Evolutionary conservation across 140 eudicot genomes (phyloP).

Genomic region (Bidens hawaiensis): DNA sequence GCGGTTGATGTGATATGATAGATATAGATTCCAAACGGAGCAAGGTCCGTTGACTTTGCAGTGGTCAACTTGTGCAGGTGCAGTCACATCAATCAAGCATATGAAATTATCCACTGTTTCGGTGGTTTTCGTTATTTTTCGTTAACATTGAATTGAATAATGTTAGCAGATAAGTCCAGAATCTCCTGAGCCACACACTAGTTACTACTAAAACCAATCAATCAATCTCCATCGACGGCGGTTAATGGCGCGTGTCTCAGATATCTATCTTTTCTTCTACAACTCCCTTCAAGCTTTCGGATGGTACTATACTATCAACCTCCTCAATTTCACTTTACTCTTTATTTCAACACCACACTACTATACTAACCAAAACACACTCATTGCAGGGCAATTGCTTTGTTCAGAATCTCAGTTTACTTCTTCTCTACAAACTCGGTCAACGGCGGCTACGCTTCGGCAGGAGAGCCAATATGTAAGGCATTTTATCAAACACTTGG

Average conservation of each 20-base stretch:
- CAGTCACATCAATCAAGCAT: no score
- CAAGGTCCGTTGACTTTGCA: no score
- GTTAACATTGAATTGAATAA: no score
- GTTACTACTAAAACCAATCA: no score
- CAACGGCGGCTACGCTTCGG: constrained; percentile 55
- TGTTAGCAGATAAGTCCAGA: background rate
- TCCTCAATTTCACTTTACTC: no score
- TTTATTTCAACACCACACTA: background rate
- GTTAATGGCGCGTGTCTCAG: constrained; percentile 40
- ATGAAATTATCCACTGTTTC: no score
- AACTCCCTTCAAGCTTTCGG: constrained; percentile 73
- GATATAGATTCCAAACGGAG: no score
- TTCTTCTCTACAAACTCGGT: constrained; percentile 42
- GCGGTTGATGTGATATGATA: no score
- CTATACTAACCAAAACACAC: background rate
- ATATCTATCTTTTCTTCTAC: constrained; percentile 67
- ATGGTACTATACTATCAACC: constrained; percentile 53
- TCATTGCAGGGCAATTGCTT: constrained; percentile 60
- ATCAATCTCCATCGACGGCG: background rate
- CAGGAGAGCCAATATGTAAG: constrained; percentile 74
- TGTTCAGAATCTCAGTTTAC: constrained; percentile 35
- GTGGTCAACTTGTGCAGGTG: no score
- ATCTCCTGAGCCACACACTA: background rate
- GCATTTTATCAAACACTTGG: background rate
- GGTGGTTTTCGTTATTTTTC: no score